A percentile compares a stretch with the other conserved stretches of the same genome.
Conservation (phyloP, 2,329 filamentous ascomycete genomes). For the Claviceps purpurea region DNA sequence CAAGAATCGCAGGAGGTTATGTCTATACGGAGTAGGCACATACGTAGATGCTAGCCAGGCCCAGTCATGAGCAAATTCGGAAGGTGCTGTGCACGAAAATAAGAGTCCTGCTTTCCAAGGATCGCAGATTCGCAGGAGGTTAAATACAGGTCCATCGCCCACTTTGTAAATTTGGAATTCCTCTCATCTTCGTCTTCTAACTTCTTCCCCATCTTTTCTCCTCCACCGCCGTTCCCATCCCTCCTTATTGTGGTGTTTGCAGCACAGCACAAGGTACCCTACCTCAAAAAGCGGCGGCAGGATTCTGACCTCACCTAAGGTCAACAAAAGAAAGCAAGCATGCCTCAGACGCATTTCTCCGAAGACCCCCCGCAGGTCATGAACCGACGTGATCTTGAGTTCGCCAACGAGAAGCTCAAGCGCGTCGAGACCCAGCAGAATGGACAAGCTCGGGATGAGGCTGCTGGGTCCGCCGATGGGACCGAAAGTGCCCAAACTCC, state of each 20-base stretch:
- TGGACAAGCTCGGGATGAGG: neutral
- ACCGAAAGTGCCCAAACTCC: conserved; percentile 6
- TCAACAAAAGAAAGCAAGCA: conserved; percentile 4
- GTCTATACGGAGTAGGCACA: neutral
- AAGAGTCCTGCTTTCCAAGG: neutral
- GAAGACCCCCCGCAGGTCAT: conserved; percentile 25
- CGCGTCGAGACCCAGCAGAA: conserved; percentile 8
- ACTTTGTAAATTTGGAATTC: neutral
- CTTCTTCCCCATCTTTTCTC: neutral
- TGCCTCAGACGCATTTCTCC: conserved; percentile 21
- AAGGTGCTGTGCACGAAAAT: neutral
- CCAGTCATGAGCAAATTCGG: neutral
- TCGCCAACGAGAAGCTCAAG: conserved; percentile 26
- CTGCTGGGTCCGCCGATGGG: conserved; percentile 1
- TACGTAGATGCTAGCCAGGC: neutral
- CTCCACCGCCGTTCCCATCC: neutral
- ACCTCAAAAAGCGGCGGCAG: neutral
- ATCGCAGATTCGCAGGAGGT: no score
- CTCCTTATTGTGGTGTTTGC: neutral
- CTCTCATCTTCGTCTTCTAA: no score
- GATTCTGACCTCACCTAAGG: neutral
- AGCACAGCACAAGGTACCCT: neutral
- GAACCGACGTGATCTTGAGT: conserved; percentile 19
- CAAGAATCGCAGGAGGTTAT: neutral
- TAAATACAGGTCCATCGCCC: neutral